Evolutionary conservation across 805 yeast species (phyloP).

Genomic region (Pichia sporocuriosa): DNA sequence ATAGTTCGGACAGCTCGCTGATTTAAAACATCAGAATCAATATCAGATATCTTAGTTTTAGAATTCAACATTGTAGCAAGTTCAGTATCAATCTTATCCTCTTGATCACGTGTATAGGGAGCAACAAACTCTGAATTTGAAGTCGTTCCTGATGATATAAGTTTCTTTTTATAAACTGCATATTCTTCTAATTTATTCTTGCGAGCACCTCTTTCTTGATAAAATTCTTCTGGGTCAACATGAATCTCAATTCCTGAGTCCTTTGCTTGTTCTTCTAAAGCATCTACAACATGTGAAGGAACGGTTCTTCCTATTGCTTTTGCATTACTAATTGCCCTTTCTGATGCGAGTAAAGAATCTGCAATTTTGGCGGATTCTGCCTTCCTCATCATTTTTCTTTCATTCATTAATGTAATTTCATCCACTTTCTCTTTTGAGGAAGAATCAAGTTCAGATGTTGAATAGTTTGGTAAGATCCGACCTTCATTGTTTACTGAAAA

Average conservation of each 20-base stretch:
- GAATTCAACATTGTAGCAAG: constrained; percentile 49
- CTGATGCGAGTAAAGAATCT: constrained; percentile 51
- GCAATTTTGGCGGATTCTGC: constrained; percentile 42
- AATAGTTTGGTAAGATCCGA: constrained; percentile 50
- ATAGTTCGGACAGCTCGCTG: constrained; percentile 63
- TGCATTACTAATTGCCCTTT: constrained; percentile 55
- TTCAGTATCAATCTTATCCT: constrained; percentile 56
- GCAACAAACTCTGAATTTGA: constrained; percentile 34
- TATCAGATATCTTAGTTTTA: constrained; percentile 46
- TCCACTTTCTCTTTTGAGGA: constrained; percentile 18
- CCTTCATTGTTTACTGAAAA: constrained; percentile 59
- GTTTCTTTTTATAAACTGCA: constrained; percentile 50
- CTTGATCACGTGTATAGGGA: constrained; percentile 66
- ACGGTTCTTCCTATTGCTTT: constrained; percentile 32
- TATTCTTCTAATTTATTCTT: constrained; percentile 49
- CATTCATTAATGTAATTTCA: constrained; percentile 19
- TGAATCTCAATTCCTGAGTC: constrained; percentile 38
- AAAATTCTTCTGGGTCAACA: constrained; percentile 38
- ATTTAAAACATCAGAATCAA: constrained; percentile 45
- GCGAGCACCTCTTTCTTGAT: constrained; percentile 43
- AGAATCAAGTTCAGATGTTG: constrained; percentile 21
- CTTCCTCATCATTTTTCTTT: constrained; percentile 34
- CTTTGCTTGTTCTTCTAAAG: constrained; percentile 27
- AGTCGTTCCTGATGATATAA: constrained; percentile 41
- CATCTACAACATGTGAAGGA: constrained; percentile 26